Base-by-base conservation (phyloP, 345 rosid species). In the Moricandia arvensis region DNA sequence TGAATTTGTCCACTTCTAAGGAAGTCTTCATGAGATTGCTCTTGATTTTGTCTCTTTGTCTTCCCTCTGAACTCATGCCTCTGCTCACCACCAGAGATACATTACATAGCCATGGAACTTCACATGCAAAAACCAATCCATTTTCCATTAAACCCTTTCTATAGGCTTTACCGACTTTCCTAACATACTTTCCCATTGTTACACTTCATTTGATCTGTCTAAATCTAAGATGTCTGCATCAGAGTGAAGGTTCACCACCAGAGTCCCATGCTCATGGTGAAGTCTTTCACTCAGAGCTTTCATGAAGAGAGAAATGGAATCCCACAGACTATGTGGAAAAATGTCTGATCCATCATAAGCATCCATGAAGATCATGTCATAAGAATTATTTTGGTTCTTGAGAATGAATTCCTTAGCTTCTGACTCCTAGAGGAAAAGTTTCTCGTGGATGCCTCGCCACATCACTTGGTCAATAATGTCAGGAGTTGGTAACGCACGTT, bases 301-400 rank as follows among this genome's bases (percentile, higher is more conserved):
- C 78, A 91, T 85, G 66, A 94, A 90, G 11, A 86, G 85, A 7
- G 90, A 86, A 67, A 83, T 70, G 2, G 88, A 85, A 66, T 91
- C 89, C 98, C 98, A 89, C 0, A 94, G 87, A 71, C 85, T 91
- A 59, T 57, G 82, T 3, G 97, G 97, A 82, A 94, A 94, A 75
- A 94, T 81, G 81, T 89, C 95, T 21, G 89, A 97, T 16, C 97
- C 97, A 8, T 94, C 93, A 78, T 90, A 94, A 51, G 97, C 98
- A 87, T 94, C 98, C 1, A 94, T 83, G 72, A 94, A 91, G 78
- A 90, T 78, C 71, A 91, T 54, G 75, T 94, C 96, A 1, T 94
- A 94, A 26, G 73, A 5, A 66, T 79, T 70, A 27, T 37, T 53
- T 38, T 62, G 64, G 76, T 76, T 84, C 51, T 82, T 71, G 6